These are phyloP conservation scores for Pelargonium cotyledonis DNA, from an alignment of 441 rosid genomes.

Conservation along the genomic window DNA sequence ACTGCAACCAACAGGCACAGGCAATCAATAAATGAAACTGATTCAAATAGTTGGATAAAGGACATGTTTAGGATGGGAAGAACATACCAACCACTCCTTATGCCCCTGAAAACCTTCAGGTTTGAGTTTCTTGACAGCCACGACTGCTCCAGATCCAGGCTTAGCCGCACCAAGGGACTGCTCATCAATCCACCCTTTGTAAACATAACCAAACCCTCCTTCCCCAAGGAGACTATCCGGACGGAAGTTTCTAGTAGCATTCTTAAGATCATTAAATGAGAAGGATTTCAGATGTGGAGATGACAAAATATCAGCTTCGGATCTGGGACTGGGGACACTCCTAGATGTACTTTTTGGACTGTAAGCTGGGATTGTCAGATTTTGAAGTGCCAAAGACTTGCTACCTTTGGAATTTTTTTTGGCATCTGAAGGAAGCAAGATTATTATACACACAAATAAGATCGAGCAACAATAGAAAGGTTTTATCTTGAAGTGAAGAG, in stretches of 20 bases:
- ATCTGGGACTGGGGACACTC: conserved; percentile 6
- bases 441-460: neutral
- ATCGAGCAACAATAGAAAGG: neutral
- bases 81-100: conserved; percentile 62
- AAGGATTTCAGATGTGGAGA: conserved; percentile 41
- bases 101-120: conserved; percentile 46
- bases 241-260: conserved; percentile 49
- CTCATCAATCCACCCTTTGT: conserved; percentile 54
- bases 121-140: conserved; percentile 57
- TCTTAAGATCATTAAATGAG: conserved; percentile 44
- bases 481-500: neutral
- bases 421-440: neutral
- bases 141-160: conserved; percentile 49
- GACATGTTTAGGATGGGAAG: neutral
- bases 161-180: conserved; percentile 40
- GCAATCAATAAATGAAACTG: neutral
- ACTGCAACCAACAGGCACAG: conserved; percentile 21
- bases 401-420: neutral
- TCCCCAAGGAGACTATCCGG: conserved; percentile 47
- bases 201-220: conserved; percentile 56
- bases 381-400: neutral
- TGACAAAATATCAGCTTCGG: conserved; percentile 25
- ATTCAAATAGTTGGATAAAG: neutral
- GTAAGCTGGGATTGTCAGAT: conserved; percentile 5
- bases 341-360: neutral